Conservation (phyloP, 140 eudicot species). For the Anethum foeniculum region DNA sequence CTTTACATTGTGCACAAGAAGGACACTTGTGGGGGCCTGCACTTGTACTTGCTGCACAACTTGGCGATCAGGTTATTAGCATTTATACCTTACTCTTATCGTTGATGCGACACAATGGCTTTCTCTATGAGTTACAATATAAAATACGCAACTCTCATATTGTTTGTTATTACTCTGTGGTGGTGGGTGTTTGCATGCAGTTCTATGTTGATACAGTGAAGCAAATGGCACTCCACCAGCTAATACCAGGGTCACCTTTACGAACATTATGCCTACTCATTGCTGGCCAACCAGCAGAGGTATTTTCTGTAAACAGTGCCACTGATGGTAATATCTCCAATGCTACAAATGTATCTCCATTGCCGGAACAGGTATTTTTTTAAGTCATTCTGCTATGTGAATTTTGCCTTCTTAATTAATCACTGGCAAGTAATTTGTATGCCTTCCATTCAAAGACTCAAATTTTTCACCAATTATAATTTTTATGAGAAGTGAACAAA, state of each 20-base stretch:
- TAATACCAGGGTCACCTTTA: conserved; percentile 89
- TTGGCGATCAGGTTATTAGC: conserved; percentile 74
- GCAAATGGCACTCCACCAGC: conserved; percentile 78
- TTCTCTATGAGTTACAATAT: neutral
- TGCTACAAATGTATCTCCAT: conserved; percentile 37
- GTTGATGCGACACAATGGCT: neutral
- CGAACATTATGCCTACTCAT: conserved; percentile 87
- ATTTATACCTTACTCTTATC: neutral
- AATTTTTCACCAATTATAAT: neutral
- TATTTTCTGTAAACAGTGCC: conserved; percentile 45
- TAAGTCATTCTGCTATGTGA: conserved; percentile 6
- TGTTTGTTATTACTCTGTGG: neutral
- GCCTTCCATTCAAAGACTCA: neutral
- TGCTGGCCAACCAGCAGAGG: conserved; percentile 92
- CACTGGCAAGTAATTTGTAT: neutral
- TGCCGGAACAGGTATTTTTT: conserved; percentile 55
- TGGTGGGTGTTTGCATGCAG: conserved; percentile 42
- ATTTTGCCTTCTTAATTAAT: conserved; percentile 5
- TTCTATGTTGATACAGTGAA: conserved; percentile 79
- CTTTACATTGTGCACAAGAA: conserved; percentile 72
- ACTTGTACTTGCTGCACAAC: conserved; percentile 89
- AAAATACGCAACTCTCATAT: neutral
- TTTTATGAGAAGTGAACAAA: neutral
- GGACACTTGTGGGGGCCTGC: conserved; percentile 94
- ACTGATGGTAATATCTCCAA: conserved; percentile 30